phyloP scores from a whole-genome alignment of 768 basidiomycete species.

The Sporobolomyces pararoseus region DNA sequence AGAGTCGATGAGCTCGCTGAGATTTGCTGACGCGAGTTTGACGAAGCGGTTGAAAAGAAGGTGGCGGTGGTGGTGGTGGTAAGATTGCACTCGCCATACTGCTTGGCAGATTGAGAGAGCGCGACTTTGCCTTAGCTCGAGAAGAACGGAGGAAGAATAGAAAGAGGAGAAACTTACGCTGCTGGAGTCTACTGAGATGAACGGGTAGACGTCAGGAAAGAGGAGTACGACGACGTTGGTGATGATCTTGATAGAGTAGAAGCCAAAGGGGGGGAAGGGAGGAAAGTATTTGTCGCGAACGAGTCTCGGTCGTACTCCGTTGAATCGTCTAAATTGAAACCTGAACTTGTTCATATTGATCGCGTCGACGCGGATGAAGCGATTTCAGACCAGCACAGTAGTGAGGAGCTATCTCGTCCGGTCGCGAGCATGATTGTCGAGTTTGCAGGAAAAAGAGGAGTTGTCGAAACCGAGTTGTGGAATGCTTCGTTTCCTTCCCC shows the following conservation, averaged over 20 bases:
- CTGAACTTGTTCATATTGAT: too few species aligned
- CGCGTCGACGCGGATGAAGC: neutral
- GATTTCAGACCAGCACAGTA: neutral
- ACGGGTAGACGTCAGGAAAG: neutral
- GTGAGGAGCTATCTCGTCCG: neutral
- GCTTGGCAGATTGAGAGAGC: neutral
- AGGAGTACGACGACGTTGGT: neutral
- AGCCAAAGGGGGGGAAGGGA: too few species aligned
- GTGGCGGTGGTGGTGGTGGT: neutral
- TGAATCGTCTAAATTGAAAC: too few species aligned
- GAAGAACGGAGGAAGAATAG: neutral
- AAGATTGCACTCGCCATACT: neutral
- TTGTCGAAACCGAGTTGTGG: neutral
- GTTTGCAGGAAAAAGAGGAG: neutral
- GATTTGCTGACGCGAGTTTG: neutral
- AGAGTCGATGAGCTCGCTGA: constrained; percentile 9
- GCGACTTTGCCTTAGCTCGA: too few species aligned
- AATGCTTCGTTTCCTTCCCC: neutral
- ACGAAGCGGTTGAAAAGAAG: constrained; percentile 5
- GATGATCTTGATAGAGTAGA: too few species aligned
- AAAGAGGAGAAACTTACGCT: neutral
- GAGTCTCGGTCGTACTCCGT: too few species aligned
- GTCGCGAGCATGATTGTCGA: too few species aligned
- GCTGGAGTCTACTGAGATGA: neutral
- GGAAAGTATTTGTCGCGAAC: neutral